Base-by-base conservation (phyloP, 441 rosid genomes). In the Dalechampia spathulata region DNA sequence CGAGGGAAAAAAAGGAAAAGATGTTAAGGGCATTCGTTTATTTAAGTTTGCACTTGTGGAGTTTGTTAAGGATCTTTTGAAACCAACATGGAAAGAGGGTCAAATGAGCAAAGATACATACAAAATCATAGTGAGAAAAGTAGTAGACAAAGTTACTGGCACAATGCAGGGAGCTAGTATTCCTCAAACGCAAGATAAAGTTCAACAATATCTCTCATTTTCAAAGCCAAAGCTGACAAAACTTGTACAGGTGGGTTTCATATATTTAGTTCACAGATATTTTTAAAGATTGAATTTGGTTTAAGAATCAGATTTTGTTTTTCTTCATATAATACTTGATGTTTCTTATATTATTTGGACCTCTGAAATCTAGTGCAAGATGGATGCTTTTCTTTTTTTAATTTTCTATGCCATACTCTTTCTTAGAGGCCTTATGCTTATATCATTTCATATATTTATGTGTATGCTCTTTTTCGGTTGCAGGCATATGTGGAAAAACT, bases 71-170 rank as follows among this genome's bases (percentile, higher is more conserved):
- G 96, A 90, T 70, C 82, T 81, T 65, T 70, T 93, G 48, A 93
- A 93, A 72, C 97, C 99, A 34, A 61, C 83, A 21, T 93, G 99
- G 99, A 93, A 82, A 78, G 99, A 85, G 65, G 97, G 97, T 49
- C 90, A 83, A 62, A 67, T 93, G 63, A 78, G 75, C 72, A 93
- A 89, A 70, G 97, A 93, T 22, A 84, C 78, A 13, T 89, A 89
- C 83, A 93, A 93, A 74, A 87, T 77, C 73, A 83, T 89, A 39
- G 99, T 89, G 67, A 93, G 85, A 87, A 93, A 87, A 66, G 99
- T 81, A 27, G 99, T 89, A 12, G 96, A 87, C 65, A 93, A 93
- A 76, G 97, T 93, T 49, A 87, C 88, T 3, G 74, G 85, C 20
- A 75, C 93, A 5, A 65, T 93, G 74, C 92, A 87, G 72, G 83